Conservation (phyloP, 2,329 filamentous ascomycete genomes). For the Dothideomycetes sp. region DNA sequence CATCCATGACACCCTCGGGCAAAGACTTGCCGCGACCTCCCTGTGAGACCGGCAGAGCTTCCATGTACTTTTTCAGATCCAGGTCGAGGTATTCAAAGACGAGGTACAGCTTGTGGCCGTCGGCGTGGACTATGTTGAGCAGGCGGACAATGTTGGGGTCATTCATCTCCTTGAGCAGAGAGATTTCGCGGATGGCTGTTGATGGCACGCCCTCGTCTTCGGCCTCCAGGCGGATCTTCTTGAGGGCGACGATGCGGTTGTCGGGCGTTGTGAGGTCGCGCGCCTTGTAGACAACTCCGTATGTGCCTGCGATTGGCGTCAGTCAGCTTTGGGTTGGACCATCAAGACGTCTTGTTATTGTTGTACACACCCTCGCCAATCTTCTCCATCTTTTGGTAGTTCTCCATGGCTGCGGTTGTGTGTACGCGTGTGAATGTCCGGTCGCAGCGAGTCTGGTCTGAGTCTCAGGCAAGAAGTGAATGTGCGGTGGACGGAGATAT, state of each 20-base stretch:
- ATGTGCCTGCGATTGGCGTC: conserved; percentile 56
- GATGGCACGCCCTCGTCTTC: conserved; percentile 91
- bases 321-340: background rate
- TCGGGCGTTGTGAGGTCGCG: conserved; percentile 72
- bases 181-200: conserved; percentile 90
- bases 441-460: too few relatives aligned
- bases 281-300: conserved; percentile 92
- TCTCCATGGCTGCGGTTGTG: conserved; percentile 57
- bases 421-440: conserved; percentile 1
- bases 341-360: too few relatives aligned
- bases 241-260: conserved; percentile 75
- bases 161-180: conserved; percentile 87
- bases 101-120: conserved; percentile 89
- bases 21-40: conserved; percentile 78
- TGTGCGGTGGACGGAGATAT: too few relatives aligned
- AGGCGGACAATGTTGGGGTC: conserved; percentile 83
- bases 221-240: conserved; percentile 91
- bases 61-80: conserved; percentile 95
- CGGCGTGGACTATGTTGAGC: conserved; percentile 86
- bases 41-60: conserved; percentile 72
- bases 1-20: conserved; percentile 58
- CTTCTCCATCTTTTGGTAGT: conserved; percentile 95
- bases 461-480: too few relatives aligned
- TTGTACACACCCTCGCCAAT: conserved; percentile 72
- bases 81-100: conserved; percentile 88